Percentiles rank a stretch among this genome's conserved stretches.
These are phyloP conservation scores for Verruconis gallopava DNA, from an alignment of 2,329 filamentous ascomycete species.

Conservation along the genomic window DNA sequence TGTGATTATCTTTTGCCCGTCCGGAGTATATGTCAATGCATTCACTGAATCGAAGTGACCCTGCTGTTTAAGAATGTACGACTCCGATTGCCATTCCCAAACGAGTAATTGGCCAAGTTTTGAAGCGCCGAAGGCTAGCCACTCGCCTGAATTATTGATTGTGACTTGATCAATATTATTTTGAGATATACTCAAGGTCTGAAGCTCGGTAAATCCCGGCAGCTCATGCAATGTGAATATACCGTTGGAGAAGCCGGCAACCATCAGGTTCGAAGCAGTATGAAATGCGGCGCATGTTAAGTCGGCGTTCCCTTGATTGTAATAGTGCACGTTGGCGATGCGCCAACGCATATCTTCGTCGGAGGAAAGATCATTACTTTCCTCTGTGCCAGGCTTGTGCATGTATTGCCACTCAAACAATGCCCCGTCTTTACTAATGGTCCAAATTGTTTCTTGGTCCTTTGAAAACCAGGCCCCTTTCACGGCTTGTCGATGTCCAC, in stretches of 20 bases:
- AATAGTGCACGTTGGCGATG: slow-evolving; percentile 83
- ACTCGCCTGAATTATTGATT: slow-evolving; percentile 89
- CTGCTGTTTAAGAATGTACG: slow-evolving; percentile 96
- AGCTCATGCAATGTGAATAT: slow-evolving; percentile 91
- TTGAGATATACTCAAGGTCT: slow-evolving; percentile 82
- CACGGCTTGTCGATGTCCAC: slow-evolving; percentile 81
- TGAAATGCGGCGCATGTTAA: slow-evolving; percentile 89
- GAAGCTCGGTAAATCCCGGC: slow-evolving; percentile 90
- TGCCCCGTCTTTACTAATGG: slow-evolving; percentile 92
- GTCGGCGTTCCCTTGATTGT: slow-evolving; percentile 79
- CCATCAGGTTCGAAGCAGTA: slow-evolving; percentile 74
- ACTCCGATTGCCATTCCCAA: slow-evolving; percentile 99
- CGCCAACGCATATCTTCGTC: slow-evolving; percentile 71
- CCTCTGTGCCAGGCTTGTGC: slow-evolving; percentile 41
- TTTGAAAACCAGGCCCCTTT: slow-evolving; percentile 94
- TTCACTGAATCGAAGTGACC: slow-evolving; percentile 97
- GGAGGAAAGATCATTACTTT: slow-evolving; percentile 34
- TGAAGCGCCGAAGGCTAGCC: slow-evolving; percentile 92
- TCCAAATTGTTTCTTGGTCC: slow-evolving; percentile 91
- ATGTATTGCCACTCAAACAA: slow-evolving; percentile 88
- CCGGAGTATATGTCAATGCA: slow-evolving; percentile 80
- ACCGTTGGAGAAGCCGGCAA: slow-evolving; percentile 90
- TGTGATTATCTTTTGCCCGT: slow-evolving; percentile 85
- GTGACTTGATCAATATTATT: slow-evolving; percentile 92
- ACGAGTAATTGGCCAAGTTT: slow-evolving; percentile 92